Base-by-base conservation (phyloP, 78 protist species). In the Polysphondylium violaceum region DNA sequence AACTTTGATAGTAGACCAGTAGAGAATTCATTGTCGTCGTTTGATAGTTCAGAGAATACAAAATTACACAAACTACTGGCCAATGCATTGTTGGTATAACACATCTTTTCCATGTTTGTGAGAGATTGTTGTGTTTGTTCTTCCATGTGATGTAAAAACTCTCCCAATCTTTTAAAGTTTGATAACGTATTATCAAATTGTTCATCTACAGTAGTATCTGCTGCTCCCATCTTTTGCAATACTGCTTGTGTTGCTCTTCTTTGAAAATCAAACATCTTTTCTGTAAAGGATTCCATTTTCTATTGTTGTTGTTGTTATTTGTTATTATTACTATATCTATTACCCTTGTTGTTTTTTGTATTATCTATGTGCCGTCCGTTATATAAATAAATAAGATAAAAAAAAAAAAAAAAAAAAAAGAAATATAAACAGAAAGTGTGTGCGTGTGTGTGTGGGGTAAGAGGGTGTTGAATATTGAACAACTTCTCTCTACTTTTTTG, bases 161-260 rank as follows among this genome's bases (percentile, higher is more conserved):
- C 91, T 0, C 91, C 91, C 9, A 83, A 50, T 67, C 91, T 44
- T 31, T 83, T 83, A 31, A 83, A 69, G 17, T 68, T 69, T 41
- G 79, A 35, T n/a, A 25, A 47, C 11, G 75, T 51, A 41, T 71
- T 36, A 7, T 83, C 91, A 51, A 69, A 83, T 19, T 69, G 72
- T 29, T 83, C 91, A 21, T 83, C 91, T 16, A 41, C 38, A 33
- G 91, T 69, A 25, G 43, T 55, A 0, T 83, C 91, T 1, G 72
- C 9, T 27, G 79, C 91, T 6, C 91, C 91, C 79, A 83, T 83
- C 73, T 83, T 83, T 58, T 83, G 78, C 47, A 83, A 27, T 43
- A 83, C 91, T 27, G 79, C 63, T 36, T 83, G 91, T 1, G 91
- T 83, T 43, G 91, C 91, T 71, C 79, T 83, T 69, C 91, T 67